phyloP scores from a whole-genome alignment of 2,329 filamentous ascomycete species.

The Claviceps sp. region DNA sequence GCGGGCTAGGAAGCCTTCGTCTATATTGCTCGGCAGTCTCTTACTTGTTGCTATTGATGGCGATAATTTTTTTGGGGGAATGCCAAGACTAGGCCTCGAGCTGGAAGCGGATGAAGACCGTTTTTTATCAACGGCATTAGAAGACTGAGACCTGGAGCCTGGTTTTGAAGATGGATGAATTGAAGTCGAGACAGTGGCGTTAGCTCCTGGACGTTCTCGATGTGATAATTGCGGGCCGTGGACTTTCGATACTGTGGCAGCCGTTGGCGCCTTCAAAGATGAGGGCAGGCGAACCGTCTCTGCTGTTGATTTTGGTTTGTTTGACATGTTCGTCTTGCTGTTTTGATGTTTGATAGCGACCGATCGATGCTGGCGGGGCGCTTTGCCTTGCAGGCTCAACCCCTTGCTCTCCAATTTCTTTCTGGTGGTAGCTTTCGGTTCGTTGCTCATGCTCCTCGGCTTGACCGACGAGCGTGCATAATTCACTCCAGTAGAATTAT shows the following conservation, averaged over 20 bases:
- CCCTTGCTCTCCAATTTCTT: neutral
- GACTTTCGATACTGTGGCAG: constrained; percentile 52
- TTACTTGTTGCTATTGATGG: constrained; percentile 4
- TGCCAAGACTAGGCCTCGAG: constrained; percentile 40
- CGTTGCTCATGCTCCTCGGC: neutral
- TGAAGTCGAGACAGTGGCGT: constrained; percentile 19
- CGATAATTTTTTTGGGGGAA: constrained; percentile 39
- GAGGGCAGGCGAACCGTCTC: constrained; percentile 53
- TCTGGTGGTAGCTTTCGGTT: neutral
- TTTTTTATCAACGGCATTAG: constrained; percentile 25
- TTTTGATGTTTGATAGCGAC: constrained; percentile 25
- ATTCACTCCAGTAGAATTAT: neutral
- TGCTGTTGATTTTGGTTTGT: constrained; percentile 55
- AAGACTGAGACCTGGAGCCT: constrained; percentile 2
- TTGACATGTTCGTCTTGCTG: constrained; percentile 37
- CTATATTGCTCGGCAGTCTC: constrained; percentile 38
- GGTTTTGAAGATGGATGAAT: constrained; percentile 23
- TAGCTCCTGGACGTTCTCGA: constrained; percentile 19
- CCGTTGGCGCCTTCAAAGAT: constrained; percentile 55
- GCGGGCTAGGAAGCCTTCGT: constrained; percentile 62
- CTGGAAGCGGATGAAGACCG: constrained; percentile 32
- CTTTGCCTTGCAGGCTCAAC: constrained; percentile 3
- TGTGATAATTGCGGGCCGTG: constrained; percentile 13
- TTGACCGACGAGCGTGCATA: neutral
- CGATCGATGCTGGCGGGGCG: constrained; percentile 29